phyloP scores from a whole-genome alignment of 768 basidiomycete species.

The Coprinopsis cinerea region DNA sequence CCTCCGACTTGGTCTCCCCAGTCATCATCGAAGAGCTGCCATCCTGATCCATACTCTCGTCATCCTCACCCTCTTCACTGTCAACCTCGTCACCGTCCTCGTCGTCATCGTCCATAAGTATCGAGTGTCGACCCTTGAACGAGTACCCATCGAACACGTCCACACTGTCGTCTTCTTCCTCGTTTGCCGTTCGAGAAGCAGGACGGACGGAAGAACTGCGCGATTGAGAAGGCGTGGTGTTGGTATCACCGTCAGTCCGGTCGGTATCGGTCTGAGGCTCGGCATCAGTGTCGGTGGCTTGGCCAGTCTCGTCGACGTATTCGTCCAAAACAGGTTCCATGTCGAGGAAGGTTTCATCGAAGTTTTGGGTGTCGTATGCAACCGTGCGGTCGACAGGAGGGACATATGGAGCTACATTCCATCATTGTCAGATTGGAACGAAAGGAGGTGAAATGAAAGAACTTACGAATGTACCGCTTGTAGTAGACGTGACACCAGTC shows the following conservation, averaged over 20 bases:
- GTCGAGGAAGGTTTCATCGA: conserved; percentile 93
- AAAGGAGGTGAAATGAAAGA: conserved; percentile 13
- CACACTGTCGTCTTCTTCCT: conserved; percentile 42
- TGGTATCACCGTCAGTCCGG: conserved; percentile 66
- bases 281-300: conserved; percentile 59
- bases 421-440: conserved; percentile 3
- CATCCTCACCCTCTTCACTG: conserved; percentile 40
- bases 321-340: conserved; percentile 92
- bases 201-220: conserved; percentile 67
- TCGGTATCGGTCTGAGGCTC: conserved; percentile 68
- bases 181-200: conserved; percentile 4
- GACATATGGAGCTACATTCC: conserved; percentile 74
- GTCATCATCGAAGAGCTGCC: conserved; percentile 19
- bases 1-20: conserved; percentile 10
- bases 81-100: conserved; percentile 47
- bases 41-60: conserved; percentile 25
- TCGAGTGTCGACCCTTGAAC: conserved; percentile 81
- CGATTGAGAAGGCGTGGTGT: conserved; percentile 75
- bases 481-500: conserved; percentile 94
- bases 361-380: conserved; percentile 95
- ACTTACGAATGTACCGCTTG: conserved; percentile 88
- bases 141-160: conserved; percentile 95
- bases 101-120: conserved; percentile 70
- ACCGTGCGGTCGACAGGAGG: conserved; percentile 87
- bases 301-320: conserved; percentile 46